phyloP scores from a whole-genome alignment of 495 filamentous ascomycete species.

The Penicillium simplicissimum region DNA sequence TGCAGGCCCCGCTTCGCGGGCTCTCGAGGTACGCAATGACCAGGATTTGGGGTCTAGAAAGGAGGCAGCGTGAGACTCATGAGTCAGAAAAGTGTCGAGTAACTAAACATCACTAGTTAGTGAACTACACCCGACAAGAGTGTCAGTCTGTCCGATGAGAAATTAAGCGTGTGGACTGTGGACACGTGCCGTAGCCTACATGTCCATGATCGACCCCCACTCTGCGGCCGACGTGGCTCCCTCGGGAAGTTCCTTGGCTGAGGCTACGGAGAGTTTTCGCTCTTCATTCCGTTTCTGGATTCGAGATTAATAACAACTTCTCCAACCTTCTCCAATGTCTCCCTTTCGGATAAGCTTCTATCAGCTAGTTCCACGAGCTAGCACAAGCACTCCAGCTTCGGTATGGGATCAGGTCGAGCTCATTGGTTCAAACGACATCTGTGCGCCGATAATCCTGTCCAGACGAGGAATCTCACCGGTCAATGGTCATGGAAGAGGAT shows the following conservation, averaged over 20 bases:
- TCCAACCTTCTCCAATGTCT: neutral
- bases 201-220: slow-evolving; percentile 15
- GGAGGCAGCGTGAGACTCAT: neutral
- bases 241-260: slow-evolving; percentile 4
- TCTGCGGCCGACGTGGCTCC: slow-evolving; percentile 18
- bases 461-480: neutral
- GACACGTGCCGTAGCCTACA: slow-evolving; percentile 11
- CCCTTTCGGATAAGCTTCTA: neutral
- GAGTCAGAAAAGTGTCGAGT: neutral
- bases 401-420: neutral
- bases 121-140: too few species aligned
- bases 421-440: neutral
- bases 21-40: neutral
- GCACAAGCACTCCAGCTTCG: neutral
- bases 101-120: too few species aligned
- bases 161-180: slow-evolving; percentile 1
- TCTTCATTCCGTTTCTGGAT: neutral
- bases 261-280: neutral
- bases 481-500: too few species aligned
- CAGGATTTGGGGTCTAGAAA: too few species aligned
- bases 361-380: neutral
- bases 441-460: neutral
- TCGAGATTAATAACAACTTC: neutral
- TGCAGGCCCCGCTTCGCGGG: slow-evolving; percentile 1
- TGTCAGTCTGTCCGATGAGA: neutral